Base-by-base conservation (phyloP, 2,329 filamentous ascomycete species). In the Apiospora koreana region DNA sequence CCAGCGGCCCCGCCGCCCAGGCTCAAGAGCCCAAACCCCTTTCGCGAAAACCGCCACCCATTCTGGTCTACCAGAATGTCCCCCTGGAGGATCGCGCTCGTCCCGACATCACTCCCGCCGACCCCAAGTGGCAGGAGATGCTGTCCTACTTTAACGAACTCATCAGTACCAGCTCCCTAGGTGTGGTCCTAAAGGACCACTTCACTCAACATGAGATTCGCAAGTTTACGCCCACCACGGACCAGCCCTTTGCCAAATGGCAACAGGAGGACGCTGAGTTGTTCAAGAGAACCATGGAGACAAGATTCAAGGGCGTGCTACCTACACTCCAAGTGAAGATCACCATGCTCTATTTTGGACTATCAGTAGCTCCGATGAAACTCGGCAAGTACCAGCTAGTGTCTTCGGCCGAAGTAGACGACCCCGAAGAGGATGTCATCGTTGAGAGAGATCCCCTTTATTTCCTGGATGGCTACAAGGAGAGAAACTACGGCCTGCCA, bases 331-430 rank as follows among this genome's bases (percentile, higher is more conserved):
- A 78, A 2, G 79, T 81, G n/a, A 86, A 85, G 73, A 70, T 87
- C 70, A 77, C 84, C 0, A 80, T 85, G 77, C 77, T 85, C 62
- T 86, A 83, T 74, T 86, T 86, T 71, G 85, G 85, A 0, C 73
- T 86, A 7, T 83, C 83, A 0, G 77, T 86, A 3, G 82, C 82
- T 67, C 83, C 85, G 0, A 73, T 83, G 38, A 77, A 78, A 50
- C 74, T 77, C 3, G 74, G 80, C 31, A 71, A 41, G 1, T 18
- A 25, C 43, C 66, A 75, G 45, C 28, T 43, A 35, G 25, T 54
- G 1, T 23, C 42, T 9, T 46, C 70, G 14, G 28, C 5, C 21
- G 68, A 69, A 18, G 42, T 62, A 12, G 74, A 75, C 35, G 72
- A 74, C 8, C 69, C 72, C 23, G 64, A 67, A 8, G 58, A 72